A percentile compares a stretch with the other conserved stretches of the same genome.
These are phyloP conservation scores for Ceratocystis diversiconidia DNA, from an alignment of 2,329 filamentous ascomycete genomes.

Conservation along the genomic window DNA sequence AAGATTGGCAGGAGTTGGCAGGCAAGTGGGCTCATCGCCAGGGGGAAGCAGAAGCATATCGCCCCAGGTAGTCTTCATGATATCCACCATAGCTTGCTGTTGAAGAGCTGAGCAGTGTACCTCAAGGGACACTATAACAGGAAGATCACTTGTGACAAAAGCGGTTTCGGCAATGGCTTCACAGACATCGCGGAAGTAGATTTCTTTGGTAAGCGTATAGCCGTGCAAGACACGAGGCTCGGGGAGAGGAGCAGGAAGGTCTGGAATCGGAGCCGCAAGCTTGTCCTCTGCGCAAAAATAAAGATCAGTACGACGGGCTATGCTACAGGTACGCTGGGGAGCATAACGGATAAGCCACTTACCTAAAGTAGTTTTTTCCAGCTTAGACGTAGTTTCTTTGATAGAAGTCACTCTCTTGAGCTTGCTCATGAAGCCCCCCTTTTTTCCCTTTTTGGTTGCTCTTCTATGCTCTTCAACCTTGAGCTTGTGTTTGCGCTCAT, in stretches of 20 bases:
- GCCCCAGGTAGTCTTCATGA: constrained; percentile 78
- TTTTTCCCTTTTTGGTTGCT: constrained; percentile 41
- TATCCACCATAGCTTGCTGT: constrained; percentile 80
- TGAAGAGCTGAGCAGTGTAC: constrained; percentile 72
- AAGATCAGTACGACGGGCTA: constrained; percentile 18
- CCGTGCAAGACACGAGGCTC: constrained; percentile 77
- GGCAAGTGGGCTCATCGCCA: constrained; percentile 32
- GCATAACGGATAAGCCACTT: constrained; percentile 21
- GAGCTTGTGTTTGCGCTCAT: constrained; percentile 20
- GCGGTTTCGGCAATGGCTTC: constrained; percentile 63
- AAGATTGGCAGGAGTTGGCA: constrained; percentile 57
- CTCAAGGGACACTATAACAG: constrained; percentile 87
- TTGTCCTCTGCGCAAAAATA: constrained; percentile 11
- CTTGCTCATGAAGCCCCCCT: constrained; percentile 40
- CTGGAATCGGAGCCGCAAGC: not conserved
- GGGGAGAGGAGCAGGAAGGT: constrained; percentile 24
- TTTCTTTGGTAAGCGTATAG: constrained; percentile 78
- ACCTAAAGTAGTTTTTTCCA: constrained; percentile 36
- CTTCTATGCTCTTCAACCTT: constrained; percentile 31
- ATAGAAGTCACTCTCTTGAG: constrained; percentile 38
- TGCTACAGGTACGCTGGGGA: constrained; percentile 17
- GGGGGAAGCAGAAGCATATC: constrained; percentile 49
- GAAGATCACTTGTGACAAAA: constrained; percentile 60
- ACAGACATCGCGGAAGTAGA: constrained; percentile 78
- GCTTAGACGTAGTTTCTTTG: constrained; percentile 33